phyloP scores from a whole-genome alignment of 768 basidiomycete genomes.

The Suillus variegatus region DNA sequence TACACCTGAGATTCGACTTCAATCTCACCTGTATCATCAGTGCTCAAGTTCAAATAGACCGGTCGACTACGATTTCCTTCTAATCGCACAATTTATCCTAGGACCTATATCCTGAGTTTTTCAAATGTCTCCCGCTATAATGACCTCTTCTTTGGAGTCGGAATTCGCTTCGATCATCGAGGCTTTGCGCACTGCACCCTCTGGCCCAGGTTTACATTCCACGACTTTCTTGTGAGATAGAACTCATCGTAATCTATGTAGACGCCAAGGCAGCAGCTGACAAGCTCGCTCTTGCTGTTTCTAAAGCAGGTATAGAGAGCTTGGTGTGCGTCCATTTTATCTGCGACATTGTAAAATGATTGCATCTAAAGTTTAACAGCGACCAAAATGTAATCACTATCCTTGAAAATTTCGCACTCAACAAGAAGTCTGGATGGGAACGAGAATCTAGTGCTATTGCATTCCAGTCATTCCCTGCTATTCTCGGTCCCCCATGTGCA shows the following conservation, averaged over 20 bases:
- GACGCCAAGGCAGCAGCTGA: slow-evolving; percentile 87
- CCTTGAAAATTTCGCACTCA: slow-evolving; percentile 69
- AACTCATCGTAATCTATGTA: slow-evolving; percentile 28
- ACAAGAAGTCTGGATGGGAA: slow-evolving; percentile 87
- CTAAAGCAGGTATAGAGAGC: slow-evolving; percentile 60
- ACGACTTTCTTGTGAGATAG: slow-evolving; percentile 5
- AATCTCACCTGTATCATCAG: slow-evolving; percentile 21
- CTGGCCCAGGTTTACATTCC: slow-evolving; percentile 52
- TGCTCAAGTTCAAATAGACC: slow-evolving; percentile 1
- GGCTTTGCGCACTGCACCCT: slow-evolving; percentile 57
- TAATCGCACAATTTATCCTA: slow-evolving; percentile 6
- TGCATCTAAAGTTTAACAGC: slow-evolving; percentile 36
- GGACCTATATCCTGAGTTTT: slow-evolving; percentile 12
- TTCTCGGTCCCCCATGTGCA: slow-evolving; percentile 69
- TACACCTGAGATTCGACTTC: slow-evolving; percentile 1
- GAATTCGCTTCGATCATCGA: slow-evolving; percentile 47
- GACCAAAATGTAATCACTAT: slow-evolving; percentile 62
- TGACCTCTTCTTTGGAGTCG: slow-evolving; percentile 42
- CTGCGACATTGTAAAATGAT: slow-evolving; percentile 18
- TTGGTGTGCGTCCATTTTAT: slow-evolving; percentile 49
- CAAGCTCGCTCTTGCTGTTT: slow-evolving; percentile 71
- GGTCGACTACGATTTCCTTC: slow-evolving; percentile 2
- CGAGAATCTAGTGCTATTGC: slow-evolving; percentile 85
- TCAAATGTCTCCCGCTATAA: slow-evolving; percentile 57
- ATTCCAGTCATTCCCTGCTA: slow-evolving; percentile 70